phyloP scores from a whole-genome alignment of 1,284 basidiomycete genomes.

The Malassezia brasiliensis region DNA sequence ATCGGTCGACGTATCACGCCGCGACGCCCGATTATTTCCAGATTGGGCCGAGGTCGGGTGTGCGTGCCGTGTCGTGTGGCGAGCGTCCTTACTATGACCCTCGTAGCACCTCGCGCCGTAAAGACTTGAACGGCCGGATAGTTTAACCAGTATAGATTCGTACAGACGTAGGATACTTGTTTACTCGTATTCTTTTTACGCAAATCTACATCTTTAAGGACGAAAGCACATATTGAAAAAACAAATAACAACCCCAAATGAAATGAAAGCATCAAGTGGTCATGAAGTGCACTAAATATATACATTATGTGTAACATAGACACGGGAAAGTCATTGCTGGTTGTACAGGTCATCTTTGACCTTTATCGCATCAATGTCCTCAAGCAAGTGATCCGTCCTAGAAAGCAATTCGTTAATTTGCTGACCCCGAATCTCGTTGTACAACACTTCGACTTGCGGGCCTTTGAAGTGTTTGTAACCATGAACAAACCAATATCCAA shows the following conservation, averaged over 20 bases:
- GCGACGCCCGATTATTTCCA: conserved; percentile 24
- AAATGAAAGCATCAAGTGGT: no score
- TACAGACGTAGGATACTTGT: not conserved
- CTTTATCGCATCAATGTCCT: not conserved
- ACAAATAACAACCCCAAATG: no score
- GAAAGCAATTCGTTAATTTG: not conserved
- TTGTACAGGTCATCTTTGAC: not conserved
- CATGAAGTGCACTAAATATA: no score
- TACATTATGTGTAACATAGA: no score
- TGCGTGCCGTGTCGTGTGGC: conserved; percentile 22
- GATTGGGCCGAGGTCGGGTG: conserved; percentile 20
- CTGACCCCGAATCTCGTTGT: not conserved
- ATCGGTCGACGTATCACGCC: conserved; percentile 20
- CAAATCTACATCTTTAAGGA: no score
- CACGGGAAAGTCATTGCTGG: not conserved
- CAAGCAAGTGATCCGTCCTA: not conserved
- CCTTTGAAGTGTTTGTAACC: not conserved
- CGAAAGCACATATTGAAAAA: no score
- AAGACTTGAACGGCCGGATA: conserved; percentile 16
- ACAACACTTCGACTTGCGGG: not conserved
- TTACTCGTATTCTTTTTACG: no score
- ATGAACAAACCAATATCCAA: not conserved
- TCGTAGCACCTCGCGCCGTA: conserved; percentile 14
- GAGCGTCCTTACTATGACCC: conserved; percentile 26
- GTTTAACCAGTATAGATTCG: conserved; percentile 3